A percentile compares a stretch with the other conserved stretches of the same genome.
These are phyloP conservation scores for Telopea speciosissima DNA, from an alignment of 177 flowering plant genomes.

Conservation along the genomic window DNA sequence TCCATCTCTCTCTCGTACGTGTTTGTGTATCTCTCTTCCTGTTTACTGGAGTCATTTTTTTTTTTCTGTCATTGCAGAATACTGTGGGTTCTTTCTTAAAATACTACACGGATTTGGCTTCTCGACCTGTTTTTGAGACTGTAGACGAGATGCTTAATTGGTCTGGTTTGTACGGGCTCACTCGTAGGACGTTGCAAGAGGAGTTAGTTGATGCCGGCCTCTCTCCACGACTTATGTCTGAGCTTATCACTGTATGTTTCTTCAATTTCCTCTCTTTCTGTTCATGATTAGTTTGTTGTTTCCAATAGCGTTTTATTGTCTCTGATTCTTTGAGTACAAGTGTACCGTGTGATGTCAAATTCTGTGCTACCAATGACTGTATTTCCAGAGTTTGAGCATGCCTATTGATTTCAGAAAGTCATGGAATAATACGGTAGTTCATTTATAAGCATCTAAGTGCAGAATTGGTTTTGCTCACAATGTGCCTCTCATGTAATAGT, in stretches of 20 bases:
- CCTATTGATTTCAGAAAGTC: too few species aligned
- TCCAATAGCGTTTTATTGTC: too few species aligned
- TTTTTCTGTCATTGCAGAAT: slow-evolving; percentile 28
- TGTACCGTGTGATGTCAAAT: too few species aligned
- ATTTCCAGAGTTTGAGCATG: too few species aligned
- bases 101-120: slow-evolving; percentile 48
- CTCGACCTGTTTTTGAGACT: slow-evolving; percentile 68
- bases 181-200: slow-evolving; percentile 48
- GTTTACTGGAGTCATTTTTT: background rate
- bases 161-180: slow-evolving; percentile 69
- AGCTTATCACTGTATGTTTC: slow-evolving; percentile 75
- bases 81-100: slow-evolving; percentile 54
- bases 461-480: too few species aligned
- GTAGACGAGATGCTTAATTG: slow-evolving; percentile 92
- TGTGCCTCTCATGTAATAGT: too few species aligned
- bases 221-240: slow-evolving; percentile 55
- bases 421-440: too few species aligned
- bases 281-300: too few species aligned
- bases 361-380: too few species aligned
- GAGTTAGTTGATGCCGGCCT: slow-evolving; percentile 53
- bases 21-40: background rate
- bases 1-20: slow-evolving; percentile 6
- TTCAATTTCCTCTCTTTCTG: background rate
- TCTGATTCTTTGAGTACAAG: too few species aligned
- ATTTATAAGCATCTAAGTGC: too few species aligned